Percentiles rank a stretch among this genome's conserved stretches.
phyloP scores from a whole-genome alignment of 306 rosid genomes.

The Hippophae tibetana region DNA sequence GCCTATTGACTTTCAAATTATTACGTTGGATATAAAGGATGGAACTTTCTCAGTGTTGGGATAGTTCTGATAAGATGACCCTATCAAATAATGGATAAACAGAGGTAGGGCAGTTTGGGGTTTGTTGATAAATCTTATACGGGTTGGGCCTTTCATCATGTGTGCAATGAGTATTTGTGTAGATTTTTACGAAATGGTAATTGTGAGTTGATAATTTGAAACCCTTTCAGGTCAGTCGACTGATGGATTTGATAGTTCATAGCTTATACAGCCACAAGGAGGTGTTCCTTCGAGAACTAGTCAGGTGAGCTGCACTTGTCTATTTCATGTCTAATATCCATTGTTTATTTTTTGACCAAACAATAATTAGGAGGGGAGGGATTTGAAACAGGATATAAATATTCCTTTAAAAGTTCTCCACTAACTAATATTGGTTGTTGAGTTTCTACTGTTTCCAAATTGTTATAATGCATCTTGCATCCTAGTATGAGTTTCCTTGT shows the following conservation, averaged over 20 bases:
- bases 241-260: constrained; percentile 88
- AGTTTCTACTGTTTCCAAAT: neutral
- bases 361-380: too few species aligned
- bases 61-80: too few species aligned
- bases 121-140: neutral
- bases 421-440: neutral
- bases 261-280: constrained; percentile 91
- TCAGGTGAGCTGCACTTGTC: constrained; percentile 41
- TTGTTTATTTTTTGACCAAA: too few species aligned
- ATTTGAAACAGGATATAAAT: too few species aligned
- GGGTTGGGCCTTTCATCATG: neutral
- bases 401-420: neutral
- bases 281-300: constrained; percentile 86
- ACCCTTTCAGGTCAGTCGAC: constrained; percentile 60
- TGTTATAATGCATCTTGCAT: constrained; percentile 2
- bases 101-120: neutral
- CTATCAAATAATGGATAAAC: neutral
- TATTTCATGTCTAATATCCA: too few species aligned
- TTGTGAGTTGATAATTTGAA: constrained; percentile 4
- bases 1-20: too few species aligned
- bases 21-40: too few species aligned
- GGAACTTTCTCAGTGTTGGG: too few species aligned
- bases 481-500: constrained; percentile 7
- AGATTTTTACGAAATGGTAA: neutral
- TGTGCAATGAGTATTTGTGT: neutral